Base-by-base conservation (phyloP, 345 rosid species). In the Salix brachista region DNA sequence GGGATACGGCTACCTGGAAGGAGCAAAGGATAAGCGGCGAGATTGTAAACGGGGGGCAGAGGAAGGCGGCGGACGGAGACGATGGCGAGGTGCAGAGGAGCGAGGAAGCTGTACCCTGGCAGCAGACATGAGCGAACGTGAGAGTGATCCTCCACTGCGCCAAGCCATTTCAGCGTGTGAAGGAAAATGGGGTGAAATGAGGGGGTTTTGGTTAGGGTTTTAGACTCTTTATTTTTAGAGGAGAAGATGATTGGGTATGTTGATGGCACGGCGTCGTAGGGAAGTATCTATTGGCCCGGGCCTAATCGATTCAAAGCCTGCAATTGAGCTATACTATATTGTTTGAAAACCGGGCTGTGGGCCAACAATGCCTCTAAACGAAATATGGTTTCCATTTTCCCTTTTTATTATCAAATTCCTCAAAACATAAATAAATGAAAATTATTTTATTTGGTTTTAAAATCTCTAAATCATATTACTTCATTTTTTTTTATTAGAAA, bases 51-150 rank as follows among this genome's bases (percentile, higher is more conserved):
- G 92, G n/a, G 93, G 84, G 6, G 89, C 46, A 69, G 90, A 77
- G 68, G 83, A 64, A 39, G 90, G 79, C 19, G 90, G 76, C 26
- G 91, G 89, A 34, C 96, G 94, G 88, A 91, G 73, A 58, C 96
- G 96, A 65, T 96, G 88, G 25, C 91, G 76, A 16, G 88, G 74
- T 14, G 89, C 77, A 6, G 90, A 82, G 18, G 94, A 83, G 39
- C 92, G 91, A 65, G 89, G 86, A 36, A 88, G 82, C 8, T 97
- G 86, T 39, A 86, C 78, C 84, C 98, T 89, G 19, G 94, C 90
- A 23, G 87, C 67, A 28, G 86, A 83, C 30, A 84, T 69, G 32
- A 87, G 84, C 68, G 84, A 76, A 11, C 91, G 88, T 0, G 92
- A 82, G 73, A 89, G 70, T 5, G 92, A 85, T 70, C 87, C 85